Conservation (phyloP, 495 filamentous ascomycete genomes). For the Neurospora terricola region DNA sequence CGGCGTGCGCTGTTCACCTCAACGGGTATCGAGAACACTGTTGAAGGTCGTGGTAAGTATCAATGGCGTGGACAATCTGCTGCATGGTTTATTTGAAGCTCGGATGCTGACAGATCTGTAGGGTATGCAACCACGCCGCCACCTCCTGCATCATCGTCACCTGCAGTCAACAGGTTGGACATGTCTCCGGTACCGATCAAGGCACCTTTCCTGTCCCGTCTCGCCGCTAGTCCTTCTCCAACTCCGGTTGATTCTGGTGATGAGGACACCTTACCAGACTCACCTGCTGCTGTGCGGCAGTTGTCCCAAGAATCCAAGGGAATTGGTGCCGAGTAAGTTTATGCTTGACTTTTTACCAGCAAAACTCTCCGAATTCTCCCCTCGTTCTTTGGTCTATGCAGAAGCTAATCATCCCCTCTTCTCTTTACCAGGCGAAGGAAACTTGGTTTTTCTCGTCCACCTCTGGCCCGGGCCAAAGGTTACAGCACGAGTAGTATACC, state of each 20-base stretch:
- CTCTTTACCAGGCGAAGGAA: slow-evolving; percentile 43
- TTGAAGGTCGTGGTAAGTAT: slow-evolving; percentile 62
- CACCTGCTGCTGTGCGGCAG: slow-evolving; percentile 32
- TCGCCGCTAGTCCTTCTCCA: slow-evolving; percentile 54
- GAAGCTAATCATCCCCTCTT: neutral
- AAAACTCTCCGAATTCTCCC: neutral
- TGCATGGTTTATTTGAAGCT: neutral
- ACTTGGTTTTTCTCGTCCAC: slow-evolving; percentile 48
- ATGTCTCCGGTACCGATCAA: slow-evolving; percentile 93
- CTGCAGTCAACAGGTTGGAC: slow-evolving; percentile 77
- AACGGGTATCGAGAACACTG: slow-evolving; percentile 51
- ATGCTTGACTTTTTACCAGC: slow-evolving; percentile 6
- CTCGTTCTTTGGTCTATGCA: neutral
- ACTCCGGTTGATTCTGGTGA: slow-evolving; percentile 42
- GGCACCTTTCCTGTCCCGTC: slow-evolving; percentile 50
- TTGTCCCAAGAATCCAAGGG: slow-evolving; percentile 44
- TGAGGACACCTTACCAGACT: slow-evolving; percentile 40
- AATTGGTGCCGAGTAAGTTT: slow-evolving; percentile 38
- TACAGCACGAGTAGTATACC: slow-evolving; percentile 43
- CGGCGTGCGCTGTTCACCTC: slow-evolving; percentile 88
- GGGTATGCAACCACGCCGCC: slow-evolving; percentile 78
- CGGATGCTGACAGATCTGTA: slow-evolving; percentile 23
- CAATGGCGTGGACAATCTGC: slow-evolving; percentile 32
- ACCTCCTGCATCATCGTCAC: slow-evolving; percentile 68
- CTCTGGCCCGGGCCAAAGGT: slow-evolving; percentile 50